A percentile compares a stretch with the other conserved stretches of the same genome.
Evolutionary conservation across 2,329 filamentous ascomycete genomes (phyloP).

Genomic region (Paraphoma chrysanthemicola): DNA sequence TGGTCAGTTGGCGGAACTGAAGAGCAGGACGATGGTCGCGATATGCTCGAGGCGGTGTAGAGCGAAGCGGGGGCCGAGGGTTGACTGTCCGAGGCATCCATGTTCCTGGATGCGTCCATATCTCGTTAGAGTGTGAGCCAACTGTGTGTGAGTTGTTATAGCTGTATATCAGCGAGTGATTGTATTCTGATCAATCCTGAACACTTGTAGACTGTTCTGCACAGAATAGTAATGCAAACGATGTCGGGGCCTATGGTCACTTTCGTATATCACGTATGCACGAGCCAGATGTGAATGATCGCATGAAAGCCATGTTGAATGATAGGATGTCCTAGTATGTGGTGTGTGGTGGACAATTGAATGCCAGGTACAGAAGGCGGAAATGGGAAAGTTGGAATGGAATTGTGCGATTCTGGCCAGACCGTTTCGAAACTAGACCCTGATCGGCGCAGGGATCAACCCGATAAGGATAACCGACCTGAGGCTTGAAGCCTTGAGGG

Average conservation of each 20-base stretch:
- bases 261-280: conserved; percentile 44
- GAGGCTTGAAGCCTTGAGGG: neutral
- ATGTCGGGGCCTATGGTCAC: conserved; percentile 17
- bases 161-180: neutral
- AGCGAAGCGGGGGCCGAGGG: conserved; percentile 12
- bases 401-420: conserved; percentile 3
- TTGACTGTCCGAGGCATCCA: conserved; percentile 12
- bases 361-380: neutral
- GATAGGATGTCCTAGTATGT: neutral
- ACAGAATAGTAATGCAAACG: conserved; percentile 4
- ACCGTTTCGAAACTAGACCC: conserved; percentile 5
- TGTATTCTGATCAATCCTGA: no score
- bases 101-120: neutral
- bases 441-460: conserved; percentile 3
- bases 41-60: conserved; percentile 19
- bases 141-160: neutral
- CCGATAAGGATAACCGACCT: conserved; percentile 13
- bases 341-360: conserved; percentile 3
- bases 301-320: conserved; percentile 35
- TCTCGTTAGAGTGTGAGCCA: no score
- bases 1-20: conserved; percentile 11
- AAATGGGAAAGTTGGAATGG: neutral
- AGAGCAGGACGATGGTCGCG: conserved; percentile 19
- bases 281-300: conserved; percentile 29
- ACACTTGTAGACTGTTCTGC: neutral